Conservation (phyloP, 2,329 filamentous ascomycete species). For the Nigrospora osmanthi region DNA sequence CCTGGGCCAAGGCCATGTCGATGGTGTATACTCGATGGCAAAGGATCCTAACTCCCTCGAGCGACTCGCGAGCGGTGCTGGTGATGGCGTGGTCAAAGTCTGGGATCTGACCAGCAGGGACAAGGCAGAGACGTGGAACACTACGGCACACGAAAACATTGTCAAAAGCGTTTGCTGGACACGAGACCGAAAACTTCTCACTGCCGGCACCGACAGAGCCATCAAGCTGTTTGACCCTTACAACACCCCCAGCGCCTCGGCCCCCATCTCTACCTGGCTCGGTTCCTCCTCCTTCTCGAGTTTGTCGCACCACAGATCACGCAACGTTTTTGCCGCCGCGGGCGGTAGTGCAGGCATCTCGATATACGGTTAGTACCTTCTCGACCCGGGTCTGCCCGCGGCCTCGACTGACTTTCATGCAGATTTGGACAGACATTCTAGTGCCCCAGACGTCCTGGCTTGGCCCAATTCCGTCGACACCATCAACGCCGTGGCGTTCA, state of each 20-base stretch:
- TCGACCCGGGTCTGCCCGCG: constrained; percentile 38
- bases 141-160: constrained; percentile 82
- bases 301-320: constrained; percentile 72
- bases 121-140: constrained; percentile 67
- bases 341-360: constrained; percentile 66
- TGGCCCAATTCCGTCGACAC: constrained; percentile 91
- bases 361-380: constrained; percentile 60
- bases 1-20: constrained; percentile 55
- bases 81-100: constrained; percentile 69
- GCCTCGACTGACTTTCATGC: not conserved
- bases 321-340: constrained; percentile 71
- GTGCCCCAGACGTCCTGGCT: constrained; percentile 71
- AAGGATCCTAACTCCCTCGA: constrained; percentile 71
- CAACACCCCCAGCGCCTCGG: constrained; percentile 56
- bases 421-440: constrained; percentile 26
- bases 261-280: constrained; percentile 79
- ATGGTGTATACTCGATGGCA: constrained; percentile 76
- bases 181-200: constrained; percentile 73
- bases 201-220: constrained; percentile 77
- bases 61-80: constrained; percentile 73
- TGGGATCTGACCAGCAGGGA: constrained; percentile 71
- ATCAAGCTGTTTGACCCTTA: constrained; percentile 92
- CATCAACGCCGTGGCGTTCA: constrained; percentile 82
- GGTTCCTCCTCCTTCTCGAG: constrained; percentile 77
- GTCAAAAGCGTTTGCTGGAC: constrained; percentile 92